Evolutionary conservation across 1,284 basidiomycete genomes (phyloP).

Genomic region (Rhodofomes roseus): DNA sequence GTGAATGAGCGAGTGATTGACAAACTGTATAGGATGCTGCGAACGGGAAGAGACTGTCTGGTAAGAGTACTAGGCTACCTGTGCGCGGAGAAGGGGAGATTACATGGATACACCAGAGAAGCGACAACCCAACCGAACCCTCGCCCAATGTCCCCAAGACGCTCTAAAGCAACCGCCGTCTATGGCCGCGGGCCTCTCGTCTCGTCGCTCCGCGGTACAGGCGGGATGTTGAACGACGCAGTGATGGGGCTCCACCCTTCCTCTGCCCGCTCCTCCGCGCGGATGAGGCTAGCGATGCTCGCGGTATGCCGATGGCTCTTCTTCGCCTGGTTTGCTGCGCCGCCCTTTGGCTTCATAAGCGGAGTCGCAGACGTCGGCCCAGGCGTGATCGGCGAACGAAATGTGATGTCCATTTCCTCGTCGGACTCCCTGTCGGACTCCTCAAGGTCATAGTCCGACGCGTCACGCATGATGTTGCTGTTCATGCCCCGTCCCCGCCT

Average conservation of each 20-base stretch:
- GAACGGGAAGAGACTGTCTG: not conserved
- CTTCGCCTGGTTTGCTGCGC: slow-evolving; percentile 25
- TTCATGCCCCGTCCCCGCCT: slow-evolving; percentile 24
- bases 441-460: slow-evolving; percentile 54
- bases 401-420: slow-evolving; percentile 65
- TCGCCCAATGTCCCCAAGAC: not conserved
- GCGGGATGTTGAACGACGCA: slow-evolving; percentile 43
- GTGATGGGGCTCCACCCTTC: slow-evolving; percentile 76
- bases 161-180: not conserved
- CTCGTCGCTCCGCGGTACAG: slow-evolving; percentile 26
- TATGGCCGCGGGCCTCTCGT: not conserved
- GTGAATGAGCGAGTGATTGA: not conserved
- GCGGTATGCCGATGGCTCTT: slow-evolving; percentile 70
- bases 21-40: not conserved
- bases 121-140: not conserved
- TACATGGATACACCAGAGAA: not conserved
- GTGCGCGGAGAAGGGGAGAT: not conserved
- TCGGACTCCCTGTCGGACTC: slow-evolving; percentile 51
- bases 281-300: slow-evolving; percentile 75
- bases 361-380: slow-evolving; percentile 34
- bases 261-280: slow-evolving; percentile 67
- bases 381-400: slow-evolving; percentile 56
- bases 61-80: not conserved
- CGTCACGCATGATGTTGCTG: slow-evolving; percentile 35
- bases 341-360: slow-evolving; percentile 26